These are phyloP conservation scores for Leccinum fallax DNA, from an alignment of 1,284 basidiomycete species.

Conservation along the genomic window DNA sequence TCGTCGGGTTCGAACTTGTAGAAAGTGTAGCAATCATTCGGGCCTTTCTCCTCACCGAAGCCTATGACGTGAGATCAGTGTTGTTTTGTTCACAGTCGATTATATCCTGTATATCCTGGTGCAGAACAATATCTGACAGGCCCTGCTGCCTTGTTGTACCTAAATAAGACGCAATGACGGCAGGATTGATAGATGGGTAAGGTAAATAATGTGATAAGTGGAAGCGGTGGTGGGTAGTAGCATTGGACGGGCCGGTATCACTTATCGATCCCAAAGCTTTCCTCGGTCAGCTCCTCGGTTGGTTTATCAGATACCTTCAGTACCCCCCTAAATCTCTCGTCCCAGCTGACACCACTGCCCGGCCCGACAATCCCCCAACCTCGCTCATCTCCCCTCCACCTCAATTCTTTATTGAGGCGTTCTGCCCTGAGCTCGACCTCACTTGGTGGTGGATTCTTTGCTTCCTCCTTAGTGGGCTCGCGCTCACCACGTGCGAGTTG, in stretches of 20 bases:
- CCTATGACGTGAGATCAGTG: background rate
- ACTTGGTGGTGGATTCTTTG: slow-evolving; percentile 78
- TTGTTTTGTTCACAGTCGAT: background rate
- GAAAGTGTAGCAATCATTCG: background rate
- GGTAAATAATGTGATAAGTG: slow-evolving; percentile 1
- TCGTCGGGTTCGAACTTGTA: background rate
- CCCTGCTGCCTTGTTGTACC: background rate
- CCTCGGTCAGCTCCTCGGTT: background rate
- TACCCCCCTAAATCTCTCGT: slow-evolving; percentile 67
- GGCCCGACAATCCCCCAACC: slow-evolving; percentile 81
- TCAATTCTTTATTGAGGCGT: slow-evolving; percentile 82
- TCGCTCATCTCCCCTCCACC: slow-evolving; percentile 77
- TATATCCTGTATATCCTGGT: background rate
- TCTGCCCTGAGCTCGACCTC: slow-evolving; percentile 87
- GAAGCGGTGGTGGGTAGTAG: background rate
- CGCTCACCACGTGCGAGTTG: slow-evolving; percentile 75
- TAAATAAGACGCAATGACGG: background rate
- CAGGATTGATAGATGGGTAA: slow-evolving; percentile 2
- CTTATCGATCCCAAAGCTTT: background rate
- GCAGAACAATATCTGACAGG: background rate
- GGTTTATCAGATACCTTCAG: slow-evolving; percentile 62
- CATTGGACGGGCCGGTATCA: background rate
- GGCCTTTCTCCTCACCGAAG: background rate
- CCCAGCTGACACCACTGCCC: slow-evolving; percentile 70
- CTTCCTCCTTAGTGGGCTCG: slow-evolving; percentile 87